Percentiles rank a stretch among this genome's conserved stretches.
These are phyloP conservation scores for Lyophyllum shimeji DNA, from an alignment of 768 basidiomycete species.

Conservation along the genomic window DNA sequence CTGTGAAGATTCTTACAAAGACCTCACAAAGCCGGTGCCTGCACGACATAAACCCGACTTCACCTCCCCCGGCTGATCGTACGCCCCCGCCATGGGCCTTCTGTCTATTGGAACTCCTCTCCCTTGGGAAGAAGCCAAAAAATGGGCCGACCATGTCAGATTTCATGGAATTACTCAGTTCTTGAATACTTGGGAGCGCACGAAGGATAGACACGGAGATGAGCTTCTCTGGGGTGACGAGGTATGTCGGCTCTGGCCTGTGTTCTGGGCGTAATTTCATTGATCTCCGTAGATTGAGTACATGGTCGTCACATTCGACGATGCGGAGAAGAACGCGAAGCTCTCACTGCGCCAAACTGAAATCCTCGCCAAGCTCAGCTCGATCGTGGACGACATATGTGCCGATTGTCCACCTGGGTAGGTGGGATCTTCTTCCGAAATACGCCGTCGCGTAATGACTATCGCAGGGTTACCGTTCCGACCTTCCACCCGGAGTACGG, in stretches of 20 bases:
- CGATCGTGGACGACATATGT: constrained; percentile 66
- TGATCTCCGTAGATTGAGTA: constrained; percentile 77
- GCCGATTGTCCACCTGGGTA: constrained; percentile 61
- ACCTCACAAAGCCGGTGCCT: background rate
- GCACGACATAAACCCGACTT: background rate
- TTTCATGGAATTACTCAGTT: constrained; percentile 95
- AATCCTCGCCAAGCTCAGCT: constrained; percentile 77
- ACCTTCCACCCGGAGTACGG: constrained; percentile 99
- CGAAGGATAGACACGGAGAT: constrained; percentile 90
- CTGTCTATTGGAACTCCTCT: constrained; percentile 92
- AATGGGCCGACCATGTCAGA: constrained; percentile 86
- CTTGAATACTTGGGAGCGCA: constrained; percentile 86
- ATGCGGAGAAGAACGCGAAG: constrained; percentile 74
- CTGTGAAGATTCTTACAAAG: constrained; percentile 19
- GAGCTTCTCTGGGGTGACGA: constrained; percentile 98
- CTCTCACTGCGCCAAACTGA: constrained; percentile 95
- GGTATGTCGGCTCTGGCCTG: constrained; percentile 46
- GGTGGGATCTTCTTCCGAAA: constrained; percentile 22
- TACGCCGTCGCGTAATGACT: background rate
- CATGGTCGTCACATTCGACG: constrained; percentile 88
- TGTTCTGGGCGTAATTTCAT: constrained; percentile 7
- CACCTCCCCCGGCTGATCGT: background rate
- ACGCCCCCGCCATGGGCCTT: constrained; percentile 70
- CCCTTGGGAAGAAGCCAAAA: constrained; percentile 86
- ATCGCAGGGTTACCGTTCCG: constrained; percentile 66